Percentiles rank a stretch among this genome's conserved stretches.
These are phyloP conservation scores for Pontederia paniculata DNA, from an alignment of 176 grass and related monocot genomes.

Conservation along the genomic window DNA sequence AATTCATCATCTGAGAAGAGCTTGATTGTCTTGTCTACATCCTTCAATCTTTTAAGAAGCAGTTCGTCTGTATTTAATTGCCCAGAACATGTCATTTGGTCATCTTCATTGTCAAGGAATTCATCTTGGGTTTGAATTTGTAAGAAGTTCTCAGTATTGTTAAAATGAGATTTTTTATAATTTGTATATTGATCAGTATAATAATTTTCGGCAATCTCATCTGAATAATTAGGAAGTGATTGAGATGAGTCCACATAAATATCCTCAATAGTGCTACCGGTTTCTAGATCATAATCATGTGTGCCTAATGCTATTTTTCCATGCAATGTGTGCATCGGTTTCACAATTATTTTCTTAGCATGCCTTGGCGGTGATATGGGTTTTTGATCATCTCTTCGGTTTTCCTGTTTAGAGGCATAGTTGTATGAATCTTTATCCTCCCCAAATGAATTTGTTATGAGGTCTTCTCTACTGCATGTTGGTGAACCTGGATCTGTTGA, in stretches of 20 bases:
- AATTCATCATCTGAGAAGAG: conserved; percentile 30
- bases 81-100: neutral
- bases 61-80: conserved; percentile 42
- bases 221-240: neutral
- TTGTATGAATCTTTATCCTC: neutral
- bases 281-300: conserved; percentile 22
- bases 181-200: neutral
- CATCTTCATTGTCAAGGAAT: conserved; percentile 3
- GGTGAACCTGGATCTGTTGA: conserved; percentile 21
- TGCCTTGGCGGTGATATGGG: neutral
- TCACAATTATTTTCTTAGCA: conserved; percentile 4
- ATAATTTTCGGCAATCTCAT: neutral
- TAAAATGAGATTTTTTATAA: neutral
- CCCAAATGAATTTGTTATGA: conserved; percentile 4
- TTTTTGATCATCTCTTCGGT: conserved; percentile 1
- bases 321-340: neutral
- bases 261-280: conserved; percentile 56
- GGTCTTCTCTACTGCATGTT: neutral
- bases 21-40: conserved; percentile 45
- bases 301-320: neutral
- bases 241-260: conserved; percentile 57
- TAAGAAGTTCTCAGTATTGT: neutral
- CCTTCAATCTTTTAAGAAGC: conserved; percentile 52
- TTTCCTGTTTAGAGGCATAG: neutral
- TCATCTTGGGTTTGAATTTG: neutral